phyloP scores from a whole-genome alignment of 495 filamentous ascomycete genomes.

The Penicillium coprophilum region DNA sequence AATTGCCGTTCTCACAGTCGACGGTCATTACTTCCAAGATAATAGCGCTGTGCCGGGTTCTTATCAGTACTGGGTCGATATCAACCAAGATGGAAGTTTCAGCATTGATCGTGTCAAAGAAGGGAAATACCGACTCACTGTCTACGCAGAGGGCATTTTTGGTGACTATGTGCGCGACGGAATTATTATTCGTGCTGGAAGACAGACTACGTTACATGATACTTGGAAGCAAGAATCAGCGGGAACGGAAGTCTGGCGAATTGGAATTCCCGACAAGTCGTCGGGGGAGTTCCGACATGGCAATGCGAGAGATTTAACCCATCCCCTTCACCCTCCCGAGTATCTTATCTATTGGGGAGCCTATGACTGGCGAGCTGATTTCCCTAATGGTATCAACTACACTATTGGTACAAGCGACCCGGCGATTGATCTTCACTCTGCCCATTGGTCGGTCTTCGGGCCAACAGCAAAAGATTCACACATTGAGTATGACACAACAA shows the following conservation, averaged over 20 bases:
- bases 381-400: conserved; percentile 52
- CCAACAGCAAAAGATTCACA: conserved; percentile 40
- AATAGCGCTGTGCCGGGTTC: conserved; percentile 49
- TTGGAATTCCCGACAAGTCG: conserved; percentile 56
- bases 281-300: conserved; percentile 56
- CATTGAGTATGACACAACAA: conserved; percentile 39
- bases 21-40: conserved; percentile 56
- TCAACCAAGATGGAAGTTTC: conserved; percentile 46
- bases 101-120: conserved; percentile 48
- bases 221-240: conserved; percentile 50
- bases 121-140: conserved; percentile 55
- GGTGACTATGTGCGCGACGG: conserved; percentile 50
- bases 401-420: conserved; percentile 49
- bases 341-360: conserved; percentile 56
- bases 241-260: conserved; percentile 54
- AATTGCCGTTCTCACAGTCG: conserved; percentile 52
- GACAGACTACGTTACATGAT: conserved; percentile 29
- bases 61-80: conserved; percentile 59
- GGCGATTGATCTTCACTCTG: conserved; percentile 50
- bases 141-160: conserved; percentile 58
- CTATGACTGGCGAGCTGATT: conserved; percentile 55
- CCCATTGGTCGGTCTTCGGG: conserved; percentile 57
- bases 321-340: conserved; percentile 48
- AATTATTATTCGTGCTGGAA: conserved; percentile 36
- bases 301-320: conserved; percentile 38